Evolutionary conservation across 257 asterid species (phyloP), one percentile per base, ranked within the genome.

Genomic region (Eucommia ulmoides): DNA sequence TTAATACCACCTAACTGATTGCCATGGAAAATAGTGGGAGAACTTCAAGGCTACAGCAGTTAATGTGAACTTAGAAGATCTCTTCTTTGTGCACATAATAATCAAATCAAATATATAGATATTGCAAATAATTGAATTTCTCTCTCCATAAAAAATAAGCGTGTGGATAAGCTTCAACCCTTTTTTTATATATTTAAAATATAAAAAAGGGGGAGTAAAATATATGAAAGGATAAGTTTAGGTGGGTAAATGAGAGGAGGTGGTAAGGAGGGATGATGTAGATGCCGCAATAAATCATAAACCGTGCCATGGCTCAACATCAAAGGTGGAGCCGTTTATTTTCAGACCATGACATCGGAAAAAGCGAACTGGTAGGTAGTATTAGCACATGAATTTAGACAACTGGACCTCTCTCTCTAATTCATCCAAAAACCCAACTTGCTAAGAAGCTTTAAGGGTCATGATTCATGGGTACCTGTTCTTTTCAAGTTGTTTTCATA

Each of bases 351-450:
- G 81, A 59, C 65, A 68, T 55, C 61, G 29, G 60, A 67, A 59
- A 73, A 55, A 60, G 73, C 63, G 58, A 58, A 63, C 61, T 52
- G 74, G 80, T 74, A 65, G 82, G 84, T 80, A 62, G 63, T 66
- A 62, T 54, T 49, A 53, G 57, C 64, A 59, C 74, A 58, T 58
- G 77, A 74, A 68, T 64, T 67, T 63, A 65, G 73, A 55, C 50
- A 65, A 67, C 67, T 76, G 72, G 78, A 59, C 76, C 65, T 50
- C 66, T 51, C 51, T 51, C 67, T 46, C 54, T 11, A 51, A 49
- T 55, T 60, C 59, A 59, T 48, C 50, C 38, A 70, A 60, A 49
- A 16, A 42, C 20, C 74, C 76, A 64, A 77, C 71, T 72, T 67
- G 71, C 69, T 71, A 68, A 3, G 35, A 22, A 41, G 60, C 46